These are phyloP conservation scores for Amoebophrya sp. DNA, from an alignment of 169 alveolate genomes.

Conservation along the genomic window DNA sequence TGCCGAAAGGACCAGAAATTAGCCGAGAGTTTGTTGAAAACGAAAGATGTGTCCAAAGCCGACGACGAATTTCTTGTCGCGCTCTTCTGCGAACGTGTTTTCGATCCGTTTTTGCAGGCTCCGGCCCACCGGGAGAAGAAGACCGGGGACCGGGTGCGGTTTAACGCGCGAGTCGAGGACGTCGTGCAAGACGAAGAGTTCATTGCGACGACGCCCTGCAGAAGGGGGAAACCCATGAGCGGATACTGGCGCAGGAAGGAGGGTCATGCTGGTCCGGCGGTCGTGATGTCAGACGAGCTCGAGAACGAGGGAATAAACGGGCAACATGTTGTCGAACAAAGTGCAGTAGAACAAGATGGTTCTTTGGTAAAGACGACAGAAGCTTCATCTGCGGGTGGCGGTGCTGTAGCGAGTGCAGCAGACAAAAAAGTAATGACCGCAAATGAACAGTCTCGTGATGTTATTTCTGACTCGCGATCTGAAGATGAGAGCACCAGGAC, in stretches of 20 bases:
- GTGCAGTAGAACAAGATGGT: too few relatives aligned
- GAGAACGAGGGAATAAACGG: too few relatives aligned
- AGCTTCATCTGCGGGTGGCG: too few relatives aligned
- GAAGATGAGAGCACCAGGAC: too few relatives aligned
- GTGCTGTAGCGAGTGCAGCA: too few relatives aligned
- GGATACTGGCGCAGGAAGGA: not conserved
- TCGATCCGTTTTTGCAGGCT: not conserved
- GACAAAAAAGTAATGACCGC: too few relatives aligned
- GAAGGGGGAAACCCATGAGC: not conserved
- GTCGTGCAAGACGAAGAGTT: not conserved
- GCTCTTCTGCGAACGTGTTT: not conserved
- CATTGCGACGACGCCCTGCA: not conserved
- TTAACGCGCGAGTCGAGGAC: not conserved
- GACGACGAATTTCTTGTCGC: not conserved
- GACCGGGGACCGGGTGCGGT: not conserved
- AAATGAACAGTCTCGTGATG: too few relatives aligned
- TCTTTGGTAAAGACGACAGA: too few relatives aligned
- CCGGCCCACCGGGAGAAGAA: not conserved
- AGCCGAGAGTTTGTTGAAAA: not conserved
- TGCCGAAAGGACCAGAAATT: not conserved
- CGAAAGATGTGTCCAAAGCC: not conserved
- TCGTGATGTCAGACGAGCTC: too few relatives aligned
- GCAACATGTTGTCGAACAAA: too few relatives aligned
- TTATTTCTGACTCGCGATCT: too few relatives aligned
- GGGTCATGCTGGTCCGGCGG: too few relatives aligned